phyloP scores from a whole-genome alignment of 306 rosid species.

The Heteromeles arbutifolia region DNA sequence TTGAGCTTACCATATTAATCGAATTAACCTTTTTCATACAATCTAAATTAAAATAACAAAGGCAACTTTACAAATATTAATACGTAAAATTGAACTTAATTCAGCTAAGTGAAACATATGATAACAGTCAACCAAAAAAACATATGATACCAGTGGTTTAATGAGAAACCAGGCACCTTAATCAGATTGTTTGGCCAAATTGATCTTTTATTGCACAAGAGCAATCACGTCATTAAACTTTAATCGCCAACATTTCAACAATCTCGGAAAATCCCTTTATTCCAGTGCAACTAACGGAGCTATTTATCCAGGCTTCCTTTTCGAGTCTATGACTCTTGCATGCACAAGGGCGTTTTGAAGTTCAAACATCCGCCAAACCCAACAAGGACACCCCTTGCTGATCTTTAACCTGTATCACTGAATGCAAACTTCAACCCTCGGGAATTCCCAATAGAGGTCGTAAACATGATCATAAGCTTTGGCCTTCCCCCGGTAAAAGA shows the following conservation, averaged over 20 bases:
- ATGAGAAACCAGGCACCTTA: not conserved
- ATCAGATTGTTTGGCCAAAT: not conserved
- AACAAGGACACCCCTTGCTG: not conserved
- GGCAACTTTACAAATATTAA: too few species aligned
- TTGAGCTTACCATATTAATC: too few species aligned
- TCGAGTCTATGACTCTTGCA: not conserved
- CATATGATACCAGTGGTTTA: too few species aligned
- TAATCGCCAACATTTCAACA: not conserved
- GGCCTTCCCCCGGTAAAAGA: too few species aligned
- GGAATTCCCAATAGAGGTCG: slow-evolving; percentile 71
- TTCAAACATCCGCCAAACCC: not conserved
- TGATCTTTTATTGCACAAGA: not conserved
- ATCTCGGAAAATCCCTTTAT: too few species aligned
- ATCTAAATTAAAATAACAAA: too few species aligned
- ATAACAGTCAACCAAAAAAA: too few species aligned
- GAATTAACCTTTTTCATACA: too few species aligned
- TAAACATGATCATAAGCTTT: too few species aligned
- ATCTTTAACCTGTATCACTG: slow-evolving; percentile 2
- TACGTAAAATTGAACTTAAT: not conserved
- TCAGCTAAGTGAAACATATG: too few species aligned
- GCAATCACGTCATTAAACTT: not conserved
- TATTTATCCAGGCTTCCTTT: not conserved
- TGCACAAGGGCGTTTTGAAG: not conserved
- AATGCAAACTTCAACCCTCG: slow-evolving; percentile 54
- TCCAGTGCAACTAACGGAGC: not conserved